Base-by-base conservation (phyloP, 2,329 filamentous ascomycete genomes). In the Sarocladium strictum region DNA sequence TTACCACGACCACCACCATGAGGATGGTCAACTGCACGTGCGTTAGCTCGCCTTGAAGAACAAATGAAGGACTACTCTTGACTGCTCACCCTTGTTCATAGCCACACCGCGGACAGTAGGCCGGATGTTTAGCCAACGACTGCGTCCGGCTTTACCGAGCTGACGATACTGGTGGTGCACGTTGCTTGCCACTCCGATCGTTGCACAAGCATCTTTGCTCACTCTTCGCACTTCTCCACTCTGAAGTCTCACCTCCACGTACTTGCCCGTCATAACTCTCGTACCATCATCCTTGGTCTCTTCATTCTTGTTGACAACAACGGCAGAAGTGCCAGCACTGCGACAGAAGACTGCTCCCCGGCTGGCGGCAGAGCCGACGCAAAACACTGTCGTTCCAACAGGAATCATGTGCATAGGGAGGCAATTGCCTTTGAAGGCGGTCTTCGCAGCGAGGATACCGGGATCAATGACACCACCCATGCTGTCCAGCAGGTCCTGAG, bases 1-100 rank as follows among this genome's bases (percentile, higher is more conserved):
- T 99, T 99, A 77, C 94, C 94, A 80, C 95, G 85, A 73, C 94
- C 94, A 88, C 94, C 94, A 82, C 94, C 94, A 72, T 99, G 94
- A 66, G 94, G 94, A 80, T 99, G 94, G 67, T 99, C 94, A 64
- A 85, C 89, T 84, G 64, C 43, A 58, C 52, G 27, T 45, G 17
- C 23, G 49, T 55, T 26, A 58, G 41, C 54, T 40, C 27, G 3
- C 26, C 3, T 23, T 26, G 17, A 23, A n/a, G n/a, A n/a, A n/a
- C n/a, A n/a, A n/a, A n/a, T n/a, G 43, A 32, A 12, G 43, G n/a
- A 17, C n/a, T n/a, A n/a, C n/a, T n/a, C n/a, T n/a, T n/a, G n/a
- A n/a, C n/a, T n/a, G 70, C 80, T 67, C 75, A 90, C 88, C 84
- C 70, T 93, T 91, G 77, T 99, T 99, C 95, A 99, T 99, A 59